phyloP scores from a whole-genome alignment of 2,329 filamentous ascomycete species.

The Elsinoe ampelina region DNA sequence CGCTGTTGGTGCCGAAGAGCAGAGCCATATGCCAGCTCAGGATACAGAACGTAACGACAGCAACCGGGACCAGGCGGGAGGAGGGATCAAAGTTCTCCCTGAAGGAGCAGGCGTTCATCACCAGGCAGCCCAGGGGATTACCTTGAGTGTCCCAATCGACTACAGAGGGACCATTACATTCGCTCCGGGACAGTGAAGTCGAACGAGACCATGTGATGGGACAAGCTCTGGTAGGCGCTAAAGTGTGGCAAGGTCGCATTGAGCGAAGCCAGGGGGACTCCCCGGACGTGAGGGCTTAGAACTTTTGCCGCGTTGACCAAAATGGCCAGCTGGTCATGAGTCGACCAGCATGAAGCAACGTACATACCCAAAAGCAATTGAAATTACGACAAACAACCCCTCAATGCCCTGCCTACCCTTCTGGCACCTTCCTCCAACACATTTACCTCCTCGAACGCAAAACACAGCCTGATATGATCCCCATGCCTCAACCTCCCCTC shows the following conservation, averaged over 20 bases:
- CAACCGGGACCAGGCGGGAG: no score
- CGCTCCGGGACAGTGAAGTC: background rate
- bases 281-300: no score
- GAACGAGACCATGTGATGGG: background rate
- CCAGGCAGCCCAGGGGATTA: background rate
- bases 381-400: background rate
- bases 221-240: no score
- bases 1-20: background rate
- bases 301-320: no score
- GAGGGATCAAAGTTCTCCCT: no score
- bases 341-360: no score
- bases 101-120: no score
- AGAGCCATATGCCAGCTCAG: no score
- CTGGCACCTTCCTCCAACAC: slow-evolving; percentile 56
- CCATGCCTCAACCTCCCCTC: slow-evolving; percentile 47
- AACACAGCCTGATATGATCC: slow-evolving; percentile 56
- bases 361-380: background rate
- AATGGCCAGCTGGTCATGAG: no score
- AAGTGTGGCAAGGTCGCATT: no score
- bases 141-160: background rate
- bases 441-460: slow-evolving; percentile 61
- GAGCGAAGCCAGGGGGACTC: no score
- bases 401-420: background rate
- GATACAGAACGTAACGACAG: no score
- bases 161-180: background rate